Evolutionary conservation across 148 eudicot genomes (phyloP).

Genomic region (Camellia sinensis): DNA sequence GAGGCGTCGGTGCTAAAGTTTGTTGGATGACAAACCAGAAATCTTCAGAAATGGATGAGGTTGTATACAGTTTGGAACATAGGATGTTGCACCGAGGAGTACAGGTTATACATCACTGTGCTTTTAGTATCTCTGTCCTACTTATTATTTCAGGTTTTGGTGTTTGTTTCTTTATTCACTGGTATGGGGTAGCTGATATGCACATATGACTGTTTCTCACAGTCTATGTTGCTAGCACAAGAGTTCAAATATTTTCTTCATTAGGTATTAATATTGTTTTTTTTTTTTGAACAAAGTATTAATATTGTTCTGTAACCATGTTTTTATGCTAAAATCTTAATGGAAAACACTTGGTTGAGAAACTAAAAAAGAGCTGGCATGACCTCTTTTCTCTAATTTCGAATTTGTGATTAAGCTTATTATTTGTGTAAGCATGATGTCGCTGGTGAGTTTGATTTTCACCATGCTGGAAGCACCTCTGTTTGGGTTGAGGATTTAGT

Average conservation of each 20-base stretch:
- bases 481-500: background rate
- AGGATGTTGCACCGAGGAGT: conserved; percentile 44
- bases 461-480: background rate
- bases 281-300: background rate
- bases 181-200: background rate
- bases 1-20: conserved; percentile 44
- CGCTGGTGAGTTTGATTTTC: background rate
- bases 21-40: conserved; percentile 36
- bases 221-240: background rate
- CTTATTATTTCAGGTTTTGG: background rate
- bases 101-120: conserved; percentile 25
- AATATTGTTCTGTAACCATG: background rate
- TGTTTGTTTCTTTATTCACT: background rate
- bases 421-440: background rate
- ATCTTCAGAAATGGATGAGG: conserved; percentile 32
- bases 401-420: too few species aligned
- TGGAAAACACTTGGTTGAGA: background rate
- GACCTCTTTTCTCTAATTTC: background rate
- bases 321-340: background rate
- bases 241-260: background rate
- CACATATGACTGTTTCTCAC: background rate
- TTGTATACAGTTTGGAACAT: conserved; percentile 41
- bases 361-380: background rate
- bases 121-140: background rate
- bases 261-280: background rate